Conservation (phyloP, 805 yeast species). For the Vanderwaltozyma verrucispora region DNA sequence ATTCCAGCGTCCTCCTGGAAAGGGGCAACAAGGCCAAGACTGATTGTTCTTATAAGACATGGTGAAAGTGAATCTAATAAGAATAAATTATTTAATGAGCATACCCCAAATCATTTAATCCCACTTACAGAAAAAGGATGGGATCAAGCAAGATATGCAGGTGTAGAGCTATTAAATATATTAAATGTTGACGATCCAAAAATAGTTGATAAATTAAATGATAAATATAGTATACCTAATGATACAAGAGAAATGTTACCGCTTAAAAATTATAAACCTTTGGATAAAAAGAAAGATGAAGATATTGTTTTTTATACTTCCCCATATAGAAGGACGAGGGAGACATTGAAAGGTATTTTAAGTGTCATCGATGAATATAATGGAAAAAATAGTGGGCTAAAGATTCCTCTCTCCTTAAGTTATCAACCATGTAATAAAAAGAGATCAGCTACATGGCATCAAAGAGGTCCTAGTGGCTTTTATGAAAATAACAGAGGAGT, state of each 20-base stretch:
- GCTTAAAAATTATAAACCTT: slow-evolving; percentile 16
- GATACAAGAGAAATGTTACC: slow-evolving; percentile 8
- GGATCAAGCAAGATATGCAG: slow-evolving; percentile 51
- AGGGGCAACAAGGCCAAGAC: slow-evolving; percentile 30
- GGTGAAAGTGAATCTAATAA: slow-evolving; percentile 89
- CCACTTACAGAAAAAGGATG: slow-evolving; percentile 65
- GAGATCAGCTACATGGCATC: slow-evolving; percentile 24
- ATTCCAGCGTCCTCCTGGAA: slow-evolving; percentile 1
- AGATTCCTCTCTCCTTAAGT: slow-evolving; percentile 10
- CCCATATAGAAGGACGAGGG: slow-evolving; percentile 76
- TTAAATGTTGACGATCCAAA: slow-evolving; percentile 20
- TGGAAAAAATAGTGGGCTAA: slow-evolving; percentile 6
- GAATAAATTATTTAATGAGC: slow-evolving; percentile 71
- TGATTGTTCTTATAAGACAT: slow-evolving; percentile 75
- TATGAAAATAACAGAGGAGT: slow-evolving; percentile 17
- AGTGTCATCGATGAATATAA: slow-evolving; percentile 38
- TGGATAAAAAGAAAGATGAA: slow-evolving; percentile 38
- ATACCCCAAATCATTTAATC: slow-evolving; percentile 72
- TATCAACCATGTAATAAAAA: slow-evolving; percentile 21
- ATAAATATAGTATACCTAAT: slow-evolving; percentile 10
- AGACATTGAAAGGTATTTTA: slow-evolving; percentile 65
- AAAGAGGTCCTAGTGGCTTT: slow-evolving; percentile 13
- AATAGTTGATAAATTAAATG: slow-evolving; percentile 12
- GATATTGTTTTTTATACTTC: slow-evolving; percentile 72
- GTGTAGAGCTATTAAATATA: slow-evolving; percentile 33